phyloP scores from a whole-genome alignment of 2,329 filamentous ascomycete genomes.

The Madurella fahalii region DNA sequence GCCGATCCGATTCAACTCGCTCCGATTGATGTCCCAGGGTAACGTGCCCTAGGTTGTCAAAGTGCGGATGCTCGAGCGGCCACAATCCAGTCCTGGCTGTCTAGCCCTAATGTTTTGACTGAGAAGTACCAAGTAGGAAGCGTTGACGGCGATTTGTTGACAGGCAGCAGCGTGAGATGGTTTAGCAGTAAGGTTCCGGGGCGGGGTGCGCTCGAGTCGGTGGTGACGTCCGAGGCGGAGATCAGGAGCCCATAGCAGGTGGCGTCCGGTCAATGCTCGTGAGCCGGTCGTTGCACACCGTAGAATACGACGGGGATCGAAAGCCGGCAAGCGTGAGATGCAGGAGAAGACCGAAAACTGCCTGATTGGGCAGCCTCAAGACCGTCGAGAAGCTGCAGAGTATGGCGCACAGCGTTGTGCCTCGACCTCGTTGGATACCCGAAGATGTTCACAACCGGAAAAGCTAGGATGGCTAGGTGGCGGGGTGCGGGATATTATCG shows the following conservation, averaged over 20 bases:
- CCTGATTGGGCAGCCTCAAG: not conserved
- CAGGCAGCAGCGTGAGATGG: not conserved
- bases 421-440: conserved; percentile 1
- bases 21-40: too few species aligned
- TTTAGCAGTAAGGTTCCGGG: not conserved
- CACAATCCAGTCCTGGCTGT: not conserved
- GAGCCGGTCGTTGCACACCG: conserved; percentile 9
- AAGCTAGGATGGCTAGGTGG: conserved; percentile 4
- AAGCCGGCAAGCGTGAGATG: conserved; percentile 1
- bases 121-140: not conserved
- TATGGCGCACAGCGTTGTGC: conserved; percentile 3
- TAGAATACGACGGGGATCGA: not conserved
- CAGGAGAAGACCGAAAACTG: not conserved
- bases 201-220: not conserved
- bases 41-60: too few species aligned
- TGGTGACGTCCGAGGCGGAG: conserved; percentile 5
- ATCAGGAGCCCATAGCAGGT: conserved; percentile 5
- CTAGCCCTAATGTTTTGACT: not conserved
- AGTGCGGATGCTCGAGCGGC: too few species aligned
- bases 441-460: conserved; percentile 7
- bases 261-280: conserved; percentile 5
- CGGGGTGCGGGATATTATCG: conserved; percentile 17
- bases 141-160: not conserved
- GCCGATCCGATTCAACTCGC: not conserved
- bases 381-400: not conserved